These are phyloP conservation scores for Backusella psychrophila DNA, from an alignment of 192 early-diverging fungal species.

Conservation along the genomic window DNA sequence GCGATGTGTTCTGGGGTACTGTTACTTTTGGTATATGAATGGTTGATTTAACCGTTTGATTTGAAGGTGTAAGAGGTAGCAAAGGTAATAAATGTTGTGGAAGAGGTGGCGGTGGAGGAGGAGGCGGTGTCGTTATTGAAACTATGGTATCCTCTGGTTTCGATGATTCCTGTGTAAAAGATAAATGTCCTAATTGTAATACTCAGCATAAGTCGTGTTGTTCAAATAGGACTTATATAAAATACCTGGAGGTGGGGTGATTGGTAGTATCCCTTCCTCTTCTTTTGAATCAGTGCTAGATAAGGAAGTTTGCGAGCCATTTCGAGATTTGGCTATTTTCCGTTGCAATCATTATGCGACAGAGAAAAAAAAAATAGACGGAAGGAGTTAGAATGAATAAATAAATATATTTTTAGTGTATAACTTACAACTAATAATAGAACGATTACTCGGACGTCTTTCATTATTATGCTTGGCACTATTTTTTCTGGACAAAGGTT, in stretches of 20 bases:
- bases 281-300: not conserved
- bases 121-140: not conserved
- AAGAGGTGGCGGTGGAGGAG: not conserved
- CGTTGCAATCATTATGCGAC: not conserved
- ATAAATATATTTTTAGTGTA: not conserved
- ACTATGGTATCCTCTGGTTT: not conserved
- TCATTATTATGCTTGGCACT: not conserved
- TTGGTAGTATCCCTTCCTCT: not conserved
- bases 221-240: not conserved
- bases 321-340: not conserved
- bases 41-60: not conserved
- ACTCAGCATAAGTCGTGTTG: not conserved
- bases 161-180: not conserved
- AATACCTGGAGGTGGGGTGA: not conserved
- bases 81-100: not conserved
- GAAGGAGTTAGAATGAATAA: not conserved
- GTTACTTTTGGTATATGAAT: not conserved
- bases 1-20: not conserved
- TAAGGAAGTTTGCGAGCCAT: not conserved
- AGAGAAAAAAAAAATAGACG: not conserved
- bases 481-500: not conserved
- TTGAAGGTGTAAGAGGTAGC: not conserved
- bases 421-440: not conserved
- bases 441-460: not conserved
- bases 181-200: not conserved